A percentile compares a stretch with the other conserved stretches of the same genome.
Conservation (phyloP, 441 rosid genomes). For the Dalechampia spathulata region DNA sequence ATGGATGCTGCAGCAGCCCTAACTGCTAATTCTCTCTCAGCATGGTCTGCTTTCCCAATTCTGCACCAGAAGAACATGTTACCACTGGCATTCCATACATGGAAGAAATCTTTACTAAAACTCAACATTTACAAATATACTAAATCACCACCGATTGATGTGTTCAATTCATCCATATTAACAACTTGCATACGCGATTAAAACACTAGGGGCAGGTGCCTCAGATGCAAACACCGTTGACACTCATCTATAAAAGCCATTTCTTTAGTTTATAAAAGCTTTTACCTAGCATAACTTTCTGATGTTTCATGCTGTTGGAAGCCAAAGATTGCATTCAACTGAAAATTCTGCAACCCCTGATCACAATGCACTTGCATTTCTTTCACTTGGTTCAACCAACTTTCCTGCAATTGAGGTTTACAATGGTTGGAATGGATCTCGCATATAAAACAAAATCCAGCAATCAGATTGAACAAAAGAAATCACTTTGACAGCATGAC, state of each 20-base stretch:
- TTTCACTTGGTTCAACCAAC: constrained; percentile 62
- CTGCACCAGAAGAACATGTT: constrained; percentile 29
- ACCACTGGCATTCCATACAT: too few relatives aligned
- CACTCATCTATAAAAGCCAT: neutral
- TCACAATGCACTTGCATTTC: constrained; percentile 74
- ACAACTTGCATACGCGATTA: too few relatives aligned
- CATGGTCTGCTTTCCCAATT: constrained; percentile 31
- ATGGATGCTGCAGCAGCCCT: constrained; percentile 96
- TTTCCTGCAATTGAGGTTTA: constrained; percentile 44
- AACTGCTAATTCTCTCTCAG: constrained; percentile 56
- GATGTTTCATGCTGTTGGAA: constrained; percentile 34
- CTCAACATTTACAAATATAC: too few relatives aligned
- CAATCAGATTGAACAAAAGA: neutral
- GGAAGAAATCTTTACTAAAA: too few relatives aligned
- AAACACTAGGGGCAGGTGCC: too few relatives aligned
- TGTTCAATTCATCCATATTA: too few relatives aligned
- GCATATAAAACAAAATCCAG: neutral
- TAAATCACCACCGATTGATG: too few relatives aligned
- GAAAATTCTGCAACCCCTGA: constrained; percentile 57
- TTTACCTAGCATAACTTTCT: constrained; percentile 41
- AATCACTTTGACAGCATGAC: too few relatives aligned
- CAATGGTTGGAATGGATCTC: neutral
- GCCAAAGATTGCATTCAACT: constrained; percentile 28
- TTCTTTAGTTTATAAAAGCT: neutral
- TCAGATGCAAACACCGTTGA: too few relatives aligned